Evolutionary conservation across 1,284 basidiomycete genomes (phyloP).

Genomic region (Sporisorium scitamineum): DNA sequence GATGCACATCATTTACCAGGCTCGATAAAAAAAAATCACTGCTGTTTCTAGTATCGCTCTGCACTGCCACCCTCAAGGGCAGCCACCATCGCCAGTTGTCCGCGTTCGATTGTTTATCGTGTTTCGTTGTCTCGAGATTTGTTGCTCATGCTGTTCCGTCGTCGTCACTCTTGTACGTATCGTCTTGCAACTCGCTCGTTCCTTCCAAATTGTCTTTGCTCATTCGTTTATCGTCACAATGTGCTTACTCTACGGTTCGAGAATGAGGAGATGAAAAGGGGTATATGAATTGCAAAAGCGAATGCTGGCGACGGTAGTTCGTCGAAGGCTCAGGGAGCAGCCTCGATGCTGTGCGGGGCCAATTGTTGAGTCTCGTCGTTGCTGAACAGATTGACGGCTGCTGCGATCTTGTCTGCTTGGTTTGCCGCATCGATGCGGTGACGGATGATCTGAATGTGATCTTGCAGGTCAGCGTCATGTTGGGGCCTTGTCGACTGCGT

Average conservation of each 20-base stretch:
- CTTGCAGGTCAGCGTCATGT: constrained; percentile 10
- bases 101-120: background rate
- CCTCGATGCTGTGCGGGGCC: background rate
- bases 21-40: constrained; percentile 3
- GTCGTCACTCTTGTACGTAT: constrained; percentile 1
- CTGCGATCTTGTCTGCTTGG: constrained; percentile 31
- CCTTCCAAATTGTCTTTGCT: constrained; percentile 5
- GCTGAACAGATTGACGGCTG: constrained; percentile 17
- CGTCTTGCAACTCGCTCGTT: constrained; percentile 11
- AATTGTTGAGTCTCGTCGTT: background rate
- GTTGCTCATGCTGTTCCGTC: constrained; percentile 3
- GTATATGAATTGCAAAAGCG: constrained; percentile 1
- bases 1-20: constrained; percentile 47
- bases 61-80: background rate
- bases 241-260: background rate
- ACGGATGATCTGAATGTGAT: background rate
- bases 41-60: background rate
- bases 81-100: background rate
- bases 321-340: background rate
- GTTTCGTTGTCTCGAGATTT: background rate
- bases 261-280: background rate
- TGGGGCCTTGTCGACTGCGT: background rate
- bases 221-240: background rate
- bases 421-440: constrained; percentile 2
- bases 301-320: background rate